Evolutionary conservation across 305 asterid genomes (phyloP).

Genomic region (Rubia tinctorum): DNA sequence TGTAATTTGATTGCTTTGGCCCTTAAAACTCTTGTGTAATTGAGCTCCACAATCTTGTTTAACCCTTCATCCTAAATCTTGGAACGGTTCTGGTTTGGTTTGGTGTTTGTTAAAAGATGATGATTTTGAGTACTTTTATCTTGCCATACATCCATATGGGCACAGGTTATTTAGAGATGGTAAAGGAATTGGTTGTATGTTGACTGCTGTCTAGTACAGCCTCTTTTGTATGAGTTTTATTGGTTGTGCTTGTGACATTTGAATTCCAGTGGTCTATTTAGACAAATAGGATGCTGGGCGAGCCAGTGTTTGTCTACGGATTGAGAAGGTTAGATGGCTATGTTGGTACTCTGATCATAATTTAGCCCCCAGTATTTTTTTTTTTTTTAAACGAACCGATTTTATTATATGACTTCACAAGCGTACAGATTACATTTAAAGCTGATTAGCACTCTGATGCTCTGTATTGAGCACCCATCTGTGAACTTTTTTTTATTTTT

Average conservation of each 20-base stretch:
- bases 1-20: constrained; percentile 13
- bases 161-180: not conserved
- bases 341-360: too few relatives aligned
- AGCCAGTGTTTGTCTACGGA: too few relatives aligned
- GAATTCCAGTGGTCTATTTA: too few relatives aligned
- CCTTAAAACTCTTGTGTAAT: not conserved
- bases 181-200: not conserved
- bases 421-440: too few relatives aligned
- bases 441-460: too few relatives aligned
- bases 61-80: not conserved
- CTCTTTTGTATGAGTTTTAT: not conserved
- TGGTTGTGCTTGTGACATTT: not conserved
- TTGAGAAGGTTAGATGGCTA: too few relatives aligned
- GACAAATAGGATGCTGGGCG: too few relatives aligned
- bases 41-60: not conserved
- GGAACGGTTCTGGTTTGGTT: not conserved
- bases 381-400: too few relatives aligned
- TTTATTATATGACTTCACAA: too few relatives aligned
- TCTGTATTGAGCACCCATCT: too few relatives aligned
- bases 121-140: not conserved
- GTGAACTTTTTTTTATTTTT: too few relatives aligned
- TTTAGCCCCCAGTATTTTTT: too few relatives aligned
- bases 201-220: not conserved
- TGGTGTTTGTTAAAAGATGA: not conserved
- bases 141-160: not conserved